Evolutionary conservation across 1,284 basidiomycete genomes (phyloP).

Genomic region (Ceratobasidium sp.): DNA sequence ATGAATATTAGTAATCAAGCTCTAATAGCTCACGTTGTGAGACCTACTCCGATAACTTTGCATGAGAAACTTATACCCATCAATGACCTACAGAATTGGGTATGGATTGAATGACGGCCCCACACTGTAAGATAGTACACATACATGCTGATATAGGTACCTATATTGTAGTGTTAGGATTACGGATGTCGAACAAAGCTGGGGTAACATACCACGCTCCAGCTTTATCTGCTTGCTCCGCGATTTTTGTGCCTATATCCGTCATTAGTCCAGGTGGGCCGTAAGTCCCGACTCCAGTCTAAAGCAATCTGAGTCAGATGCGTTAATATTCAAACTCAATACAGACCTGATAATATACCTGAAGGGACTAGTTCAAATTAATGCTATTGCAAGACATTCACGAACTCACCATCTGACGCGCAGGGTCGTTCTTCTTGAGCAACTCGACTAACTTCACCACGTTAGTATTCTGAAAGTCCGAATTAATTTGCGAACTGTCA

Average conservation of each 20-base stretch:
- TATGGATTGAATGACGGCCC: background rate
- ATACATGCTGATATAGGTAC: constrained; percentile 39
- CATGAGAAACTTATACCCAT: constrained; percentile 39
- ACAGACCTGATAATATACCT: constrained; percentile 38
- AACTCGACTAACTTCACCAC: constrained; percentile 38
- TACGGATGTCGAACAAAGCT: too few relatives aligned
- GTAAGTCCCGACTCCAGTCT: constrained; percentile 32
- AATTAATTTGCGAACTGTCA: background rate
- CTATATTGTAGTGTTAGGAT: background rate
- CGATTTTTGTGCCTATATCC: background rate
- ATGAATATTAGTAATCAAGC: background rate
- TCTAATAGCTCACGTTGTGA: too few relatives aligned
- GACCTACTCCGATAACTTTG: constrained; percentile 40
- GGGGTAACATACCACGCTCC: constrained; percentile 25
- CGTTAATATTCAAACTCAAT: background rate
- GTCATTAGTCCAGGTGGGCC: background rate
- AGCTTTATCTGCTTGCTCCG: constrained; percentile 11
- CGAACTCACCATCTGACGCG: constrained; percentile 4
- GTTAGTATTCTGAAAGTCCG: constrained; percentile 2
- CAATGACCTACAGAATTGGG: constrained; percentile 35
- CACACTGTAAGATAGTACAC: background rate
- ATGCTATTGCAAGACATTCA: background rate
- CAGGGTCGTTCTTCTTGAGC: constrained; percentile 41
- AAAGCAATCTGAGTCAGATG: background rate
- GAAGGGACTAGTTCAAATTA: too few relatives aligned